A percentile compares a stretch with the other conserved stretches of the same genome.
phyloP scores from a whole-genome alignment of 2,329 filamentous ascomycete species.

The Beauveria australis region DNA sequence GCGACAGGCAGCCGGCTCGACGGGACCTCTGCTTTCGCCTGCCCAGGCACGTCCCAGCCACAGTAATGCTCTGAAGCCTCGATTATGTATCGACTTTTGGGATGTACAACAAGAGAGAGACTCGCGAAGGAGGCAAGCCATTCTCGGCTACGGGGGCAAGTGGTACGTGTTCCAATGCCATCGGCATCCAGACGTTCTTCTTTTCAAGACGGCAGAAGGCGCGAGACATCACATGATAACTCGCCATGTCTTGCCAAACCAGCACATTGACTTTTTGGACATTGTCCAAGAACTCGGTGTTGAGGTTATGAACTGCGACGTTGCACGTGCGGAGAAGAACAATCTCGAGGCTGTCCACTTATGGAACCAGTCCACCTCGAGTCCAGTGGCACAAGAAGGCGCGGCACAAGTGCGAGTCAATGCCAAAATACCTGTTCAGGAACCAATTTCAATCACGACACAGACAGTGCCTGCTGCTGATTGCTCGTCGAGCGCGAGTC shows the following conservation, averaged over 20 bases:
- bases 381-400: background rate
- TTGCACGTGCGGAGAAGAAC: background rate
- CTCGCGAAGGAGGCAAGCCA: background rate
- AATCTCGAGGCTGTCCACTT: background rate
- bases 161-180: slow-evolving; percentile 9
- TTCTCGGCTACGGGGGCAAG: slow-evolving; percentile 2
- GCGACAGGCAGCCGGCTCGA: background rate
- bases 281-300: slow-evolving; percentile 2
- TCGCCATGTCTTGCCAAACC: background rate
- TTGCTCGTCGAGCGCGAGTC: background rate
- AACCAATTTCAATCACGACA: background rate
- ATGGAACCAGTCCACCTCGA: background rate
- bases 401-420: background rate
- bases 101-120: background rate
- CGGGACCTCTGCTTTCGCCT: background rate
- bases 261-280: background rate
- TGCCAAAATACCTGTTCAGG: background rate
- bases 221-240: background rate
- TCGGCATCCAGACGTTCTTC: background rate
- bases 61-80: background rate
- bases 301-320: slow-evolving; percentile 5
- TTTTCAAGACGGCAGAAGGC: slow-evolving; percentile 5
- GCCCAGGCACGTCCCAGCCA: background rate
- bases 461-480: too few relatives aligned
- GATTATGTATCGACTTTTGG: background rate